Base-by-base conservation (phyloP, 495 filamentous ascomycete genomes). In the Daldinia grandis region DNA sequence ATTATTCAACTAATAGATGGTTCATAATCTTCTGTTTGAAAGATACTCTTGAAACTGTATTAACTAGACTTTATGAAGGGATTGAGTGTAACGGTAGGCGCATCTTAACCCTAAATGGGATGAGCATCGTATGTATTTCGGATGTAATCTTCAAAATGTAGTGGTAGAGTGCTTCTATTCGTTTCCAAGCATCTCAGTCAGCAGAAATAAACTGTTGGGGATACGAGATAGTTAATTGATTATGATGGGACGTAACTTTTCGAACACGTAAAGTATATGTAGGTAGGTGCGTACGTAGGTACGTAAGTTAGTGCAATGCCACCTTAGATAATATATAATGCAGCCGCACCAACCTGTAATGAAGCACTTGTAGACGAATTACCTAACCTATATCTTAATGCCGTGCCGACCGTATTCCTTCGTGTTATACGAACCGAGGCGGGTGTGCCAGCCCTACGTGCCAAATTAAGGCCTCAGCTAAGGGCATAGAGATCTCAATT, bases 401-500 rank as follows among this genome's bases (percentile, higher is more conserved):
- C 15, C 17, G 40, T 44, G 17, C 17, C 40, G 40, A 35, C 3
- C 31, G 9, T 37, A 6, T 15, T 37, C 14, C 14, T n/a, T 3
- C 9, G 14, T 47, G 17, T 47, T 47, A 47, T 53, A 30, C 24
- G 49, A 15, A 53, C 49, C 49, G 47, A 24, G 24, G 19, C 14
- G 10, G 24, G 8, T 4, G 5, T 55, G n/a, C 64, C 57, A 67
- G 64, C 64, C 64, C 64, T 67, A 67, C 49, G 64, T 54, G 64
- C 57, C 31, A 55, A 47, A 67, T 47, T 67, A 59, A 67, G 57
- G 44, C 35, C 64, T 67, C 64, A 67, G 64, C 64, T 67, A 67
- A 54, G 57, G 25, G 49, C 5, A 53, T 53, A 42, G 63, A 60
- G 63, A 60, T 67, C 64, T 67, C 42, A 59, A 59, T 37, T 24